Conservation (phyloP, 345 rosid genomes). For the Aquilaria yunnanensis region DNA sequence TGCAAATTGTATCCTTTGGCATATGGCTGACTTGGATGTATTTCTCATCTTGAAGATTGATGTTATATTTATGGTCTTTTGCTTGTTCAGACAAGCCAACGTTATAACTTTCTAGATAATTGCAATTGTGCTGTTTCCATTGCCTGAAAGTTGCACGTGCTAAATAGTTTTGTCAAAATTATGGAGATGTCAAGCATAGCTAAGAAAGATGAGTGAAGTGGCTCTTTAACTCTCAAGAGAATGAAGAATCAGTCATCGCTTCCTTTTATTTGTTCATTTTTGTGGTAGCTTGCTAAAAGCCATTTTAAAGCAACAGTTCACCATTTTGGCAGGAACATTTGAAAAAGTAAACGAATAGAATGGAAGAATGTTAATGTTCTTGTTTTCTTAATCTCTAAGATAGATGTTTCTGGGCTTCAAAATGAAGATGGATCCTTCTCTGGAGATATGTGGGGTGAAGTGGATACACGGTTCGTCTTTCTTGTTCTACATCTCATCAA, state of each 20-base stretch:
- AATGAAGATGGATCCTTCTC: constrained; percentile 95
- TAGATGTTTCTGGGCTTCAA: constrained; percentile 76
- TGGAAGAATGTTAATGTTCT: not conserved
- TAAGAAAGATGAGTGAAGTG: not conserved
- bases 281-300: no score
- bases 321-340: no score
- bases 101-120: not conserved
- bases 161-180: no score
- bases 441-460: constrained; percentile 96
- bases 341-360: not conserved
- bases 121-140: no score
- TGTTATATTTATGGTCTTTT: not conserved
- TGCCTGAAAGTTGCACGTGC: no score
- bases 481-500: constrained; percentile 5
- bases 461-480: constrained; percentile 65
- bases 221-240: not conserved
- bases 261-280: no score
- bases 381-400: constrained; percentile 24
- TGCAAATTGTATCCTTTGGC: constrained; percentile 74
- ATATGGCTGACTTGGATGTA: not conserved
- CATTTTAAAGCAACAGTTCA: no score
- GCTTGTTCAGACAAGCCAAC: not conserved
- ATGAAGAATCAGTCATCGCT: no score
- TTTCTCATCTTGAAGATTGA: not conserved
- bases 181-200: no score